Conservation (phyloP, 768 basidiomycete species). For the Rhodotorula graminis region DNA sequence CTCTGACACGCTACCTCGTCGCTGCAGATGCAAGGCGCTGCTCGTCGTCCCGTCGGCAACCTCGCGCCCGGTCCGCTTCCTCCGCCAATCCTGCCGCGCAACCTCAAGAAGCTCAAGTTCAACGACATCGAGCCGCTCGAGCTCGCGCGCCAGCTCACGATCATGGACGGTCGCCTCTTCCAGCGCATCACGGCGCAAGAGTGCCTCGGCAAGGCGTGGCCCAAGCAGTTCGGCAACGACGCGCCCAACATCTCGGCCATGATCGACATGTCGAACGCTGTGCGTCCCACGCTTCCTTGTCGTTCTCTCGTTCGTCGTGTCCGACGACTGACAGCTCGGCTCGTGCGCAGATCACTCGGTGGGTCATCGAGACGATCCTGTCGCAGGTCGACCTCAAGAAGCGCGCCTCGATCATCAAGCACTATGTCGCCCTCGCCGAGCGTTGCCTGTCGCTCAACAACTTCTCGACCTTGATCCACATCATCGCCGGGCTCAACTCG, state of each 20-base stretch:
- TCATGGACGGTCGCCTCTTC: conserved; percentile 81
- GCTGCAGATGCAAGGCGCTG: conserved; percentile 26
- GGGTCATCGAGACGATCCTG: conserved; percentile 84
- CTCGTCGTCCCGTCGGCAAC: conserved; percentile 30
- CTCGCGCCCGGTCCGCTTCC: conserved; percentile 55
- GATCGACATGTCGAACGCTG: conserved; percentile 81
- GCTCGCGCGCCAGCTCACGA: conserved; percentile 84
- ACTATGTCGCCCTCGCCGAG: conserved; percentile 90
- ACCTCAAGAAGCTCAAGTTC: conserved; percentile 69
- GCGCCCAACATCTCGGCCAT: conserved; percentile 73
- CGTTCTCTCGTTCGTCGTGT: too few relatives aligned
- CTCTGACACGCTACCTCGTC: not conserved
- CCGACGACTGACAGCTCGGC: not conserved
- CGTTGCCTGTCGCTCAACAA: conserved; percentile 84
- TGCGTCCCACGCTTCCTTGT: conserved; percentile 46
- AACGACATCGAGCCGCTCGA: conserved; percentile 83
- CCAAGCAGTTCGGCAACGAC: conserved; percentile 58
- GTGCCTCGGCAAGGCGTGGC: conserved; percentile 68
- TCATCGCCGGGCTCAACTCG: conserved; percentile 88
- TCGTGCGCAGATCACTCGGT: conserved; percentile 69
- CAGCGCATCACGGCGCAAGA: conserved; percentile 84
- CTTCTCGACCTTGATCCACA: conserved; percentile 94
- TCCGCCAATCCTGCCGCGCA: conserved; percentile 67
- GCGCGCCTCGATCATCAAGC: conserved; percentile 75
- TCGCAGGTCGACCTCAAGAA: conserved; percentile 71